phyloP scores from a whole-genome alignment of 306 rosid species.

The Acacia confusa region DNA sequence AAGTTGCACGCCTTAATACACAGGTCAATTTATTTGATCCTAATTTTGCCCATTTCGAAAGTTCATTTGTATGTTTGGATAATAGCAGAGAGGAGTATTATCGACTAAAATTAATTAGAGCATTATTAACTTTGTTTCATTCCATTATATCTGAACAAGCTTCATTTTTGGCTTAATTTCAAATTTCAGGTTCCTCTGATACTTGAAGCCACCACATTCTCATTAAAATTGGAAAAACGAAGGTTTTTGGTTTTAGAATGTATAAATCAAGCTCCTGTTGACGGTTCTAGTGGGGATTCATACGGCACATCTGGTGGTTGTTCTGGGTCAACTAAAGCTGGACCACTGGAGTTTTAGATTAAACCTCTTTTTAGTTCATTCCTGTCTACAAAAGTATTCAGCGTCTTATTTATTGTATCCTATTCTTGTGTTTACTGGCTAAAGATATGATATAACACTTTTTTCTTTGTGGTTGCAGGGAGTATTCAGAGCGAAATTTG shows the following conservation, averaged over 20 bases:
- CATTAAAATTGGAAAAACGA: constrained; percentile 76
- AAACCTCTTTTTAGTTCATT: not conserved
- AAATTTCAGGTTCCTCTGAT: constrained; percentile 67
- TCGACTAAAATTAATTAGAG: not conserved
- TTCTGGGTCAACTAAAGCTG: constrained; percentile 62
- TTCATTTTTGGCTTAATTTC: constrained; percentile 7
- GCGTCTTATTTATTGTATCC: not conserved
- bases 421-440: not conserved
- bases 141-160: constrained; percentile 4
- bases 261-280: constrained; percentile 86
- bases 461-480: too few species aligned
- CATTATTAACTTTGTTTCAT: not conserved
- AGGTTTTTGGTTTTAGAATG: constrained; percentile 81
- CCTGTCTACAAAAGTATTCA: not conserved
- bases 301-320: constrained; percentile 73
- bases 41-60: not conserved
- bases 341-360: constrained; percentile 66
- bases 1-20: constrained; percentile 74
- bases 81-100: too few species aligned
- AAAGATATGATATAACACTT: not conserved
- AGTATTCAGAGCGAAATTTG: too few species aligned
- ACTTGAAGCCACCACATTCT: constrained; percentile 76
- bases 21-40: constrained; percentile 54
- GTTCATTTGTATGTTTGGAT: not conserved
- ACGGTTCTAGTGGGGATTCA: constrained; percentile 74